Evolutionary conservation across 2,329 filamentous ascomycete genomes (phyloP), one percentile per base, ranked within the genome.

Genomic region (Aspergillus oerlinghausenensis): DNA sequence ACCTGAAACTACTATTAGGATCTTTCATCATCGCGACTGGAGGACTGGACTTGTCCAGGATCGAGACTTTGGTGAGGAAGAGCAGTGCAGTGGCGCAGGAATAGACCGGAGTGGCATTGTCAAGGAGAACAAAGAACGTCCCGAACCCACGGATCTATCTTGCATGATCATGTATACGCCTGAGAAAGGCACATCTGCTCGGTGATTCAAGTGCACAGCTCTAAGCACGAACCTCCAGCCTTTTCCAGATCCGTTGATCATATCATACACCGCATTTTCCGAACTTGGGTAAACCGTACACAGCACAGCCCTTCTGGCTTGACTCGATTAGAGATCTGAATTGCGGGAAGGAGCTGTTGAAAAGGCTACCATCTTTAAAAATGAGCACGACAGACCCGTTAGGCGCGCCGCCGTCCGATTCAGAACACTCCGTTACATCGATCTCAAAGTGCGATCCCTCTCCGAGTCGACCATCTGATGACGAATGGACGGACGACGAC

Each of bases 401-500:
- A 11, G 23, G 43, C 11, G 43, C 2, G 23, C 23, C 9, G 23
- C 11, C 10, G 21, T 25, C 43, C 11, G 23, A 23, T 23, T 25
- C 43, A 47, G 43, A 47, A 47, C 43, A 23, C 9, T 47, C 21
- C 21, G 23, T 47, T 47, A 26, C 43, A 47, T 47, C 43, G 23
- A 47, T 47, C 10, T 14, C 43, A 14, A 21, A 23, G 19, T 47
- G 43, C 26, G 19, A 47, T 26, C 26, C 43, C 21, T 47, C 23
- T 3, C 3, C 23, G 10, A 47, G 43, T 23, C 43, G 3, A 25
- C 43, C 43, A 47, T 47, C 54, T 50, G 54, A 51, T 42, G 49
- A 52, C 32, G 43, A 42, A 25, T 57, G 54, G 10, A n/a, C 50
- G 1, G 53, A 59, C 9, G 57, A 61, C 6, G 54, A 60, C 14